A percentile compares a stretch with the other conserved stretches of the same genome.
phyloP scores from a whole-genome alignment of 2,329 filamentous ascomycete genomes.

The Xylaria multiplex region DNA sequence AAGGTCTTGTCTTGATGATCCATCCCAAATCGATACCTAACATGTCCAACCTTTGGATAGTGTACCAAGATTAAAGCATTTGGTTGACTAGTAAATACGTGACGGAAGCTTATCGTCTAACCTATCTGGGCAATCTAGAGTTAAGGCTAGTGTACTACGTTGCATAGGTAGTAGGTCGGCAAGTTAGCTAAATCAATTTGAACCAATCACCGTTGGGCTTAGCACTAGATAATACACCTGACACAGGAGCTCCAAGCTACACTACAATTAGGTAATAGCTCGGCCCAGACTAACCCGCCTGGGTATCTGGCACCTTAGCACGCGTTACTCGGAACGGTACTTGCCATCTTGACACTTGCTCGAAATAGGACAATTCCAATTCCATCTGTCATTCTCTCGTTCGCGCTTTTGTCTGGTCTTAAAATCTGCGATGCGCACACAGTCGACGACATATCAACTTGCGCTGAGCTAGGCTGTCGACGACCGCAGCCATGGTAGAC shows the following conservation, averaged over 20 bases:
- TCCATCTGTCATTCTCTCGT: conserved; percentile 26
- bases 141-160: too few species aligned
- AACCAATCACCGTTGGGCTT: neutral
- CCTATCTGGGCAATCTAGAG: conserved; percentile 17
- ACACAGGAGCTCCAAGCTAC: too few species aligned
- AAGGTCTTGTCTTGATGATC: neutral
- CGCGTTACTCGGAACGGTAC: conserved; percentile 31
- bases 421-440: conserved; percentile 31
- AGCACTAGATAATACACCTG: neutral
- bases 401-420: conserved; percentile 23
- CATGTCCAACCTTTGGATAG: neutral
- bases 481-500: conserved; percentile 48
- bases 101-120: neutral
- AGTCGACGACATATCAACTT: conserved; percentile 26
- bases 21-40: neutral
- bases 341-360: conserved; percentile 37
- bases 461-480: conserved; percentile 36
- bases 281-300: conserved; percentile 8
- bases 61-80: neutral
- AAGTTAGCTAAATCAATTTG: conserved; percentile 1
- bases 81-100: neutral
- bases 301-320: conserved; percentile 20
- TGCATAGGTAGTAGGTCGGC: neutral
- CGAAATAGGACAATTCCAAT: conserved; percentile 30
- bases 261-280: too few species aligned